Evolutionary conservation across 106 monocot species (phyloP).

Genomic region (Dendrobium huoshanense): DNA sequence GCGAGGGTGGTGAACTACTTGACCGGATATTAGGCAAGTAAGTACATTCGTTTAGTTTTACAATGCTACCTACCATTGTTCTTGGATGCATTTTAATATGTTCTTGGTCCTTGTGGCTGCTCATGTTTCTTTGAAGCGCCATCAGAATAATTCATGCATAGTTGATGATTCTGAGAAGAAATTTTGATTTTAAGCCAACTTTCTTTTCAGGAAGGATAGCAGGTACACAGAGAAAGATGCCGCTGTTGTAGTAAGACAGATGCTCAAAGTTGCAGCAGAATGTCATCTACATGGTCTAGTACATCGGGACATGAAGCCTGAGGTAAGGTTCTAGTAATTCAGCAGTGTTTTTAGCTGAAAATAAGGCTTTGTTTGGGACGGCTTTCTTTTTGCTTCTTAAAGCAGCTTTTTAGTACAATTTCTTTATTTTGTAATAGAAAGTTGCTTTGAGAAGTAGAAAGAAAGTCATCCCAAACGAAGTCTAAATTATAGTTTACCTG

Average conservation of each 20-base stretch:
- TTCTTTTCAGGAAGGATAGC: conserved; percentile 71
- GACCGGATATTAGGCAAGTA: conserved; percentile 93
- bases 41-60: conserved; percentile 6
- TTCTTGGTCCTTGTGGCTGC: neutral
- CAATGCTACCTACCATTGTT: conserved; percentile 1
- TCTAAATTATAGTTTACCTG: neutral
- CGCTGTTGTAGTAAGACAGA: conserved; percentile 79
- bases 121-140: neutral
- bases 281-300: conserved; percentile 95
- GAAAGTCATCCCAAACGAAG: no score
- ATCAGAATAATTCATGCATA: neutral
- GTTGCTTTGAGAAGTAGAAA: no score
- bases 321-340: conserved; percentile 38
- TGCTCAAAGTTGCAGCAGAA: conserved; percentile 94
- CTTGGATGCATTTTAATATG: neutral
- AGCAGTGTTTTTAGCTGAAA: neutral
- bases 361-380: neutral
- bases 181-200: conserved; percentile 9
- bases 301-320: conserved; percentile 96
- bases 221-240: conserved; percentile 96
- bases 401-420: no score
- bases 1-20: conserved; percentile 92
- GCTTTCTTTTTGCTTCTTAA: no score
- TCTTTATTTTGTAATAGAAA: no score
- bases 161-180: neutral